Percentiles rank a stretch among this genome's conserved stretches.
Evolutionary conservation across 495 filamentous ascomycete species (phyloP).

Genomic region (Parathielavia appendiculata): DNA sequence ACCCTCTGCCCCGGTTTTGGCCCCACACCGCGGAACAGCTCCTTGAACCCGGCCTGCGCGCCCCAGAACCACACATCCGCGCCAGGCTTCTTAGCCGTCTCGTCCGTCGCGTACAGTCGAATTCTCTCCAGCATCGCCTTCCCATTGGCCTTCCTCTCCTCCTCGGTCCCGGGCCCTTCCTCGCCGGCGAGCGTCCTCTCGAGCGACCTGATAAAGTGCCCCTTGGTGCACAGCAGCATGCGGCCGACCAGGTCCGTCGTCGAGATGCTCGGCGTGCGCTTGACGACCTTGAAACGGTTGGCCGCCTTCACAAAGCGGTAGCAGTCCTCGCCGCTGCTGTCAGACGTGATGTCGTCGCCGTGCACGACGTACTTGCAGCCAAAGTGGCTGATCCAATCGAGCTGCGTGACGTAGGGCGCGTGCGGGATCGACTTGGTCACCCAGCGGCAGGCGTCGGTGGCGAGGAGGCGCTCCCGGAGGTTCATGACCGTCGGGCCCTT

Average conservation of each 20-base stretch:
- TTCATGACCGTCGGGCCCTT: slow-evolving; percentile 99
- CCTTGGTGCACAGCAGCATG: slow-evolving; percentile 89
- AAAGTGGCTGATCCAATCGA: slow-evolving; percentile 90
- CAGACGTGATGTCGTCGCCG: slow-evolving; percentile 95
- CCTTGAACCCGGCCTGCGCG: slow-evolving; percentile 53
- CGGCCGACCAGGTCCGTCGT: slow-evolving; percentile 95
- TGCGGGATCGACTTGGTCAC: slow-evolving; percentile 72
- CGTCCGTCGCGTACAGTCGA: slow-evolving; percentile 78
- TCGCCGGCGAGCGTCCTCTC: slow-evolving; percentile 58
- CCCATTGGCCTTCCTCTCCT: slow-evolving; percentile 58
- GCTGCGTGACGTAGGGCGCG: slow-evolving; percentile 90
- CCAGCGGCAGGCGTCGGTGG: slow-evolving; percentile 94
- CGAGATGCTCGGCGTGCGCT: slow-evolving; percentile 91
- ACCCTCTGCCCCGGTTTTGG: slow-evolving; percentile 74
- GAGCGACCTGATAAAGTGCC: slow-evolving; percentile 79
- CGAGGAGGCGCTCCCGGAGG: slow-evolving; percentile 77
- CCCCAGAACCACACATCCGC: slow-evolving; percentile 77
- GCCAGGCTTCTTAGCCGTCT: slow-evolving; percentile 64
- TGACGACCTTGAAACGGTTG: slow-evolving; percentile 86
- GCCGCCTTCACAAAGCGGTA: slow-evolving; percentile 95
- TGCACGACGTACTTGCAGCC: slow-evolving; percentile 94
- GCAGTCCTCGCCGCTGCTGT: slow-evolving; percentile 86
- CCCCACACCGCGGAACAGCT: slow-evolving; percentile 58
- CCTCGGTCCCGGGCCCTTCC: slow-evolving; percentile 64
- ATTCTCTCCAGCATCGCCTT: slow-evolving; percentile 64